phyloP scores from a whole-genome alignment of 805 yeast genomes.

The Danielia reshetovae region DNA sequence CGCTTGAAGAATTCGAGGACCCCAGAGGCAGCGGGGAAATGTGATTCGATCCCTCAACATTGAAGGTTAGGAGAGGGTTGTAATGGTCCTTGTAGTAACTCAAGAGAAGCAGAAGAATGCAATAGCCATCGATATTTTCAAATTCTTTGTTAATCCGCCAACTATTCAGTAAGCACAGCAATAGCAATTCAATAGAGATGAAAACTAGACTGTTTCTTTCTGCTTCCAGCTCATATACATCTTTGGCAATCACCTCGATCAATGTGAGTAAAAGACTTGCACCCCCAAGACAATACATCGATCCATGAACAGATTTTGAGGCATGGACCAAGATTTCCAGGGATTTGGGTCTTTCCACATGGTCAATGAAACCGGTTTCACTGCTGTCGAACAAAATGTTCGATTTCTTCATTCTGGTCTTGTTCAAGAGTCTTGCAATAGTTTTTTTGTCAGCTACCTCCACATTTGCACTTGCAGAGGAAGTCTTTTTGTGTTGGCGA shows the following conservation, averaged over 20 bases:
- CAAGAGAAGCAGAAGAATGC: slow-evolving; percentile 50
- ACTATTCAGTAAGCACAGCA: slow-evolving; percentile 41
- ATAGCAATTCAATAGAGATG: slow-evolving; percentile 36
- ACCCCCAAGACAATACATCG: slow-evolving; percentile 50
- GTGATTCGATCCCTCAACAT: background rate
- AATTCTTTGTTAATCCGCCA: slow-evolving; percentile 55
- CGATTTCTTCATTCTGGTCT: slow-evolving; percentile 4
- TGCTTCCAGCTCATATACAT: slow-evolving; percentile 14
- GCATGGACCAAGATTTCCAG: slow-evolving; percentile 18
- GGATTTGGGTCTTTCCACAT: slow-evolving; percentile 5
- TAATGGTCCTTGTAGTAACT: slow-evolving; percentile 38
- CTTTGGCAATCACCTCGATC: slow-evolving; percentile 41
- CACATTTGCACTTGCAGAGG: background rate
- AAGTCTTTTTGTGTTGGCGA: background rate
- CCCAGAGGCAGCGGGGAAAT: background rate
- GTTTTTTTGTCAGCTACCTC: slow-evolving; percentile 1
- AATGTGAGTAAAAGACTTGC: slow-evolving; percentile 42
- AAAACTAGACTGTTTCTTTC: slow-evolving; percentile 24
- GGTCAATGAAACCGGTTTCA: slow-evolving; percentile 10
- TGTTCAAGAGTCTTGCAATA: slow-evolving; percentile 3
- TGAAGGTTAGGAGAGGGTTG: slow-evolving; percentile 15
- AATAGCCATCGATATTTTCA: slow-evolving; percentile 58
- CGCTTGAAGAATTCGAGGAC: background rate
- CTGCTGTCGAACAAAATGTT: slow-evolving; percentile 12
- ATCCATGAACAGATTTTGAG: slow-evolving; percentile 24